phyloP scores from a whole-genome alignment of 352 stramenopile species.

The Peronospora destructor region DNA sequence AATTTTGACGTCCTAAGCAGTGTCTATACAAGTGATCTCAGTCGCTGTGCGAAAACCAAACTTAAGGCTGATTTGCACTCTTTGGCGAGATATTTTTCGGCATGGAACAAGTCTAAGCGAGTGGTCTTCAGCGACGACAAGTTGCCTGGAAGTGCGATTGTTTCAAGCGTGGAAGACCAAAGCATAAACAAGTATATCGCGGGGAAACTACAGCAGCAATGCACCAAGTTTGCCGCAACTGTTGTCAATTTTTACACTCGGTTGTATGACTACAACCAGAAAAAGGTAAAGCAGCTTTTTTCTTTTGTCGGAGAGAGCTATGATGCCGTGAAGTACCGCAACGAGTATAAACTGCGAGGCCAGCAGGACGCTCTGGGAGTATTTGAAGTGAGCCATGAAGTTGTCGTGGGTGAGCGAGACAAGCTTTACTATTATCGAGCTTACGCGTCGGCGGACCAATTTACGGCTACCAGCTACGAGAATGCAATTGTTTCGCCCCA shows the following conservation, averaged over 20 bases:
- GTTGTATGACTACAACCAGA: background rate
- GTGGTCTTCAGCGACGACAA: slow-evolving; percentile 1
- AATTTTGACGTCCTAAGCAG: slow-evolving; percentile 6
- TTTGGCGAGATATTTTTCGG: slow-evolving; percentile 9
- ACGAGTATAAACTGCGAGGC: background rate
- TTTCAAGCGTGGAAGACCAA: background rate
- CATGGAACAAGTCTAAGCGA: slow-evolving; percentile 12
- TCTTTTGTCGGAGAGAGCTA: background rate
- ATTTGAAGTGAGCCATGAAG: slow-evolving; percentile 3
- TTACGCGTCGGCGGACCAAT: background rate
- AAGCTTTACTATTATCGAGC: background rate
- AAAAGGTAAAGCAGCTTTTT: slow-evolving; percentile 3
- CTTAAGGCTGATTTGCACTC: slow-evolving; percentile 1
- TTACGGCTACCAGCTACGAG: background rate
- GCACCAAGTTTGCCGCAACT: background rate
- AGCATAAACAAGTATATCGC: slow-evolving; percentile 6
- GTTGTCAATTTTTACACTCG: slow-evolving; percentile 1
- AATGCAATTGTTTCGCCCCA: background rate
- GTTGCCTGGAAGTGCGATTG: background rate
- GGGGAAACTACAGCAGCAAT: background rate
- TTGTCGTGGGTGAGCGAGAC: slow-evolving; percentile 4
- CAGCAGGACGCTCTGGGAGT: background rate
- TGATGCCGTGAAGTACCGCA: slow-evolving; percentile 3
- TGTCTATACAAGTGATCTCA: background rate
- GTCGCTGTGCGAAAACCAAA: background rate